Base-by-base conservation (phyloP, 2,329 filamentous ascomycete species). In the Xylariaceae sp. region DNA sequence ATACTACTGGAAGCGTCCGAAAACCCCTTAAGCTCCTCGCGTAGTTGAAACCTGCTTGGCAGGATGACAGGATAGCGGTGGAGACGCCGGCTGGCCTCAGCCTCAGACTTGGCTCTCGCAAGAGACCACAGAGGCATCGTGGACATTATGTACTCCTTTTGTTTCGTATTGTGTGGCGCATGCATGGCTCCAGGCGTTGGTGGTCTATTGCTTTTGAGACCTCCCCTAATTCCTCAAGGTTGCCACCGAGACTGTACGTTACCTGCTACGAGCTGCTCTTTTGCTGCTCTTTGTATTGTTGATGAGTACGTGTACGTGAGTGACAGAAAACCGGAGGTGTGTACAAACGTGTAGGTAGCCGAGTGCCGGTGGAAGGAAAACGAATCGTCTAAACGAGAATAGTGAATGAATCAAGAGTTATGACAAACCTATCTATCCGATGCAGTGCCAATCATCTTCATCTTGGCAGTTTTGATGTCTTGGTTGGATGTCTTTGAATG, bases 1-100 rank as follows among this genome's bases (percentile, higher is more conserved):
- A 85, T 88, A 88, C 69, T 88, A 85, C 72, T 87, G 85, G 85
- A 87, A 87, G 76, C 78, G 80, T 55, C 84, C 84, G 10, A 78
- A 77, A 66, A 87, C 83, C 11, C 84, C 84, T 53, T 86, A 67
- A 42, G 75, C 37, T 35, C n/a, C 15, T 51, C 9, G 5, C 18
- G 30, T 34, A 6, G 45, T 42, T 55, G 60, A 51, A 55, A 35
- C 51, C 23, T 18, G 15, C 18, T 8, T 2, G 23, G 52, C 18
- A 51, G 17, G 23, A 30, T 30, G 23, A 6, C 23, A 44, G 48
- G 35, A 44, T 47, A 3, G 42, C 37, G 51, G 39, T 18, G 50
- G 18, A 51, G 42, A 18, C 50, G 45, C 18, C 51, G 4, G 17
- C 15, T 15, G 47, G 6, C 23, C 23, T 30, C 23, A 30, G 39